A percentile compares a stretch with the other conserved stretches of the same genome.
Evolutionary conservation across 2,329 filamentous ascomycete genomes (phyloP).

Genomic region (Falciphora oryzae): DNA sequence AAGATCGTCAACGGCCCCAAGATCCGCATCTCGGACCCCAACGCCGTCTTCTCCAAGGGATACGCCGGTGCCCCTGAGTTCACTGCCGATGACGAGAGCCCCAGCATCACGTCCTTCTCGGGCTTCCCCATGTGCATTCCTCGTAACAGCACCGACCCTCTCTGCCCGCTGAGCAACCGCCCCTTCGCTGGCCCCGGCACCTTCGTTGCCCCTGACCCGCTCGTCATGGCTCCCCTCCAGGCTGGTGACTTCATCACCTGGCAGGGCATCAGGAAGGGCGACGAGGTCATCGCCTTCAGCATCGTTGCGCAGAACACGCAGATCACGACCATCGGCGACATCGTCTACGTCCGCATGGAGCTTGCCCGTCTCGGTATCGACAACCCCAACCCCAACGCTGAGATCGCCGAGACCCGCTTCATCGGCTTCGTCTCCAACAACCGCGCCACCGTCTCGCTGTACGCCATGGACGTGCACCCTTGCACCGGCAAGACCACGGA

Average conservation of each 20-base stretch:
- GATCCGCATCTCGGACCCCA: slow-evolving; percentile 38
- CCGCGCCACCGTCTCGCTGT: slow-evolving; percentile 25
- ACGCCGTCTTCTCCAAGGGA: slow-evolving; percentile 35
- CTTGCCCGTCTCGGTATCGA: slow-evolving; percentile 29
- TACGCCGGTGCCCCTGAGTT: slow-evolving; percentile 34
- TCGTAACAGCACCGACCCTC: slow-evolving; percentile 29
- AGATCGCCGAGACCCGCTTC: slow-evolving; percentile 30
- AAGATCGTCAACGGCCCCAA: slow-evolving; percentile 27
- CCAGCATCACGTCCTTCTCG: slow-evolving; percentile 40
- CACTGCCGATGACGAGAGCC: slow-evolving; percentile 42
- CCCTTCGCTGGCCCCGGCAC: slow-evolving; percentile 27
- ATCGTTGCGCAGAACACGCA: slow-evolving; percentile 31
- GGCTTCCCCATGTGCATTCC: slow-evolving; percentile 49
- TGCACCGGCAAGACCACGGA: slow-evolving; percentile 30
- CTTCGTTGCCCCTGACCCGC: slow-evolving; percentile 29
- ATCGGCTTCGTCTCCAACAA: slow-evolving; percentile 30
- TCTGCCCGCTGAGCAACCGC: slow-evolving; percentile 29
- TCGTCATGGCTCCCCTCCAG: slow-evolving; percentile 31
- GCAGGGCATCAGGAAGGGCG: slow-evolving; percentile 24
- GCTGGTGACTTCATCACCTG: slow-evolving; percentile 31
- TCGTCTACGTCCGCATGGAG: slow-evolving; percentile 31
- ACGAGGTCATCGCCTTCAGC: slow-evolving; percentile 29
- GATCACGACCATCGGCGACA: slow-evolving; percentile 26
- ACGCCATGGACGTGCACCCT: slow-evolving; percentile 30
- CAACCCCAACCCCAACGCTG: slow-evolving; percentile 28